Conservation (phyloP, 495 filamentous ascomycete species). For the Xylaria grammica region DNA sequence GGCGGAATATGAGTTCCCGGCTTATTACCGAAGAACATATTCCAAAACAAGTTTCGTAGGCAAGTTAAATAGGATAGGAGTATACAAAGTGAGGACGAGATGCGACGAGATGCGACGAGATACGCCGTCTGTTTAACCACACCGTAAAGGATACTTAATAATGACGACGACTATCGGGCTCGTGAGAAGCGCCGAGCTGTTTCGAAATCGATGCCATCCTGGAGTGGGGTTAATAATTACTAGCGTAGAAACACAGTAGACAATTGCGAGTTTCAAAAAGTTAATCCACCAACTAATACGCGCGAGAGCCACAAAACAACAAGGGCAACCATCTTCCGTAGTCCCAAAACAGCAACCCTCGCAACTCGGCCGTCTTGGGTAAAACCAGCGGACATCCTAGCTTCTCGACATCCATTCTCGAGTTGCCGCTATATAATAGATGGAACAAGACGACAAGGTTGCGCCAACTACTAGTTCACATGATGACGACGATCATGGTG, state of each 20-base stretch:
- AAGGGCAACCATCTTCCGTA: constrained; percentile 19
- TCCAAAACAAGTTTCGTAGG: too few species aligned
- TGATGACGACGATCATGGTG: background rate
- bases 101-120: too few species aligned
- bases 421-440: constrained; percentile 12
- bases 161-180: background rate
- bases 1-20: too few species aligned
- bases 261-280: background rate
- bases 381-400: background rate
- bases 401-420: background rate
- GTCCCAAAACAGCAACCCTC: constrained; percentile 13
- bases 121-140: background rate
- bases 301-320: background rate
- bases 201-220: background rate
- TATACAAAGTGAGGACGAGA: too few species aligned
- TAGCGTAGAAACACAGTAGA: too few species aligned
- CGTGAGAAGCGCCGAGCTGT: background rate
- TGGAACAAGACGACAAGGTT: background rate
- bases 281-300: constrained; percentile 20
- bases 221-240: background rate
- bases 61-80: too few species aligned
- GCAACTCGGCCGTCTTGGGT: background rate
- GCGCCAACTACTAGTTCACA: background rate
- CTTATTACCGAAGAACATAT: too few species aligned
- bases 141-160: background rate